Base-by-base conservation (phyloP, 345 rosid species). In the Eucalyptus urophylla region DNA sequence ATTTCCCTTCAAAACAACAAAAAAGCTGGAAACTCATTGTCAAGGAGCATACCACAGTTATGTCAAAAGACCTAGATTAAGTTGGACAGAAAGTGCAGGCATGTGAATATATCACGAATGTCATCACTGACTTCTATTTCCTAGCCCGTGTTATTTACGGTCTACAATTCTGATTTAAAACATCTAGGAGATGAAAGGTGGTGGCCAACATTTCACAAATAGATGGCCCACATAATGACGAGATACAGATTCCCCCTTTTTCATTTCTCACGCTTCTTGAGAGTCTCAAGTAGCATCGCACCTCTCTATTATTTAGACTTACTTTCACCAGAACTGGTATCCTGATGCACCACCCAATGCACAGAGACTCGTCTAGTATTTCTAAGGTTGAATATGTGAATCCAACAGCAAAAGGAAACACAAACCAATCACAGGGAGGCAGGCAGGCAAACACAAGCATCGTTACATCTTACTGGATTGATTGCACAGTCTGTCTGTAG, bases 1-100 rank as follows among this genome's bases (percentile, higher is more conserved):
- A 91, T 96, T 97, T 91, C 99, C 99, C 99, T 97, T 31, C 65
- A 87, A 62, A 85, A 14, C 53, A 51, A 85, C 17, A 31, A 11
- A 37, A 49, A 81, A 15, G 51, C 0, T 1, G 9, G 72, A 11
- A 81, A 81, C 31, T 44, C 0, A 22, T 0, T 62, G 37, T 62
- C 72, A 62, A 29, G 37, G 1, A 62, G 72, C 37, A 0, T 29
- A 62, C 1, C 72, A 29, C 72, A 62, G 72, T 62, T 14, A 62
- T 62, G 72, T 13, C 37, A 14, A 29, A 62, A 14, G 72, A 62
- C 16, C 72, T 3, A 62, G 33, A 14, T 62, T 62, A 62, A 62
- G 72, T 62, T 29, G 72, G 72, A 62, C 72, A 62, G 72, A 62
- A 62, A 29, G 72, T 13, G 72, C 72, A 29, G 1, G 72, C 72